Conservation (phyloP, 2,329 filamentous ascomycete species). For the Spiromastix sp. region DNA sequence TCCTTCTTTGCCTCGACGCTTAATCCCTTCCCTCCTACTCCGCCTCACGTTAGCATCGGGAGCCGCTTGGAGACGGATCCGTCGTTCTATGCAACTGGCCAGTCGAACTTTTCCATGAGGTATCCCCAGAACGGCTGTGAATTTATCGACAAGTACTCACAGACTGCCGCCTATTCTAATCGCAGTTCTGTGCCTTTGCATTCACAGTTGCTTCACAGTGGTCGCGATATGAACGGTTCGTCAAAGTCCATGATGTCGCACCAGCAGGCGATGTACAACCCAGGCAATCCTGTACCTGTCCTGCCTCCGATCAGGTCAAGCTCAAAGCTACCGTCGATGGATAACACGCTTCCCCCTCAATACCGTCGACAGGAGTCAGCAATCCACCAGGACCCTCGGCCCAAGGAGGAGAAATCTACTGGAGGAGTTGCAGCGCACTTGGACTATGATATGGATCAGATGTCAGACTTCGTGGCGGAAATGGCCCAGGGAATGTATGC, state of each 20-base stretch:
- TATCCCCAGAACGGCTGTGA: conserved; percentile 35
- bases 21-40: conserved; percentile 32
- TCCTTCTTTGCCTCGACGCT: conserved; percentile 32
- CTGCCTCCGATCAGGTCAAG: conserved; percentile 33
- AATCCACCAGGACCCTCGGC: conserved; percentile 16
- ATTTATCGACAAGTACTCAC: conserved; percentile 36
- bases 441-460: conserved; percentile 93
- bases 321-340: conserved; percentile 31
- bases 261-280: conserved; percentile 26
- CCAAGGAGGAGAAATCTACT: conserved; percentile 56
- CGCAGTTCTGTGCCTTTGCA: conserved; percentile 25
- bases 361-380: conserved; percentile 32
- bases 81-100: conserved; percentile 28
- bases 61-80: conserved; percentile 28
- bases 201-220: conserved; percentile 19
- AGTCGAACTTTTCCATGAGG: conserved; percentile 28
- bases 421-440: conserved; percentile 88
- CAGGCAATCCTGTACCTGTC: conserved; percentile 21
- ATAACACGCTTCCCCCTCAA: conserved; percentile 30
- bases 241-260: conserved; percentile 17
- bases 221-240: conserved; percentile 23
- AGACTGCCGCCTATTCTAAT: conserved; percentile 23
- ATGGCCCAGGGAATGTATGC: conserved; percentile 69
- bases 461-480: conserved; percentile 90
- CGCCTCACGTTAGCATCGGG: conserved; percentile 29